Percentiles rank a stretch among this genome's conserved stretches.
Evolutionary conservation across 345 rosid species (phyloP).

Genomic region (Salix purpurea): DNA sequence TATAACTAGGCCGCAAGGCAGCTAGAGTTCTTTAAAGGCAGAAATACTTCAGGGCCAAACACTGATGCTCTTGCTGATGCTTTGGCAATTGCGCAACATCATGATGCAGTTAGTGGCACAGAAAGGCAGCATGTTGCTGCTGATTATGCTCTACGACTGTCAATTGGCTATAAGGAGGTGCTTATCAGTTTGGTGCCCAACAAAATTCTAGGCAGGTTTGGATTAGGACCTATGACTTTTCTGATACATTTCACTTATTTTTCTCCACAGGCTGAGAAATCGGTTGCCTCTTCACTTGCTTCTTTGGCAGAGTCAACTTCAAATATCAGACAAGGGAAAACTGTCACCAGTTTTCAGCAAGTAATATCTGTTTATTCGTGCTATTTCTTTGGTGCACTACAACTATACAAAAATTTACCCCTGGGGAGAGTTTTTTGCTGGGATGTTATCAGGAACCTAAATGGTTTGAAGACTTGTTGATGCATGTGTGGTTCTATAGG

Average conservation of each 20-base stretch:
- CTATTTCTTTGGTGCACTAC: background rate
- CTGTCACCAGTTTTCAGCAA: conserved; percentile 58
- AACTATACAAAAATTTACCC: background rate
- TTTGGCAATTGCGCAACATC: conserved; percentile 91
- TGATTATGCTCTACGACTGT: conserved; percentile 86
- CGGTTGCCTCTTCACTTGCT: conserved; percentile 75
- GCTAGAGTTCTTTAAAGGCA: conserved; percentile 76
- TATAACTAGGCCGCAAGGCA: conserved; percentile 71
- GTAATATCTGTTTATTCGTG: conserved; percentile 26
- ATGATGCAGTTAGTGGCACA: conserved; percentile 98
- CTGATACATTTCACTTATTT: conserved; percentile 15
- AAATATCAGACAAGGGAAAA: conserved; percentile 33
- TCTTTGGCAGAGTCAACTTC: conserved; percentile 50
- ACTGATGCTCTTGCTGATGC: conserved; percentile 73
- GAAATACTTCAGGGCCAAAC: conserved; percentile 55
- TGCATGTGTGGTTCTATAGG: too few relatives aligned
- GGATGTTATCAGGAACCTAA: too few relatives aligned
- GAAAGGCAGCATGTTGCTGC: conserved; percentile 92
- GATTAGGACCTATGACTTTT: background rate
- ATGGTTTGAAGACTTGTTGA: too few relatives aligned
- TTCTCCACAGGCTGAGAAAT: conserved; percentile 64
- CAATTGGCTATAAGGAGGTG: conserved; percentile 83
- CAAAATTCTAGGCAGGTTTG: background rate
- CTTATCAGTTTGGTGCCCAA: conserved; percentile 14
- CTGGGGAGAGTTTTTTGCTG: too few relatives aligned